Evolutionary conservation across 176 grass and related monocot genomes (phyloP).

Genomic region (Tuctoria greenei): DNA sequence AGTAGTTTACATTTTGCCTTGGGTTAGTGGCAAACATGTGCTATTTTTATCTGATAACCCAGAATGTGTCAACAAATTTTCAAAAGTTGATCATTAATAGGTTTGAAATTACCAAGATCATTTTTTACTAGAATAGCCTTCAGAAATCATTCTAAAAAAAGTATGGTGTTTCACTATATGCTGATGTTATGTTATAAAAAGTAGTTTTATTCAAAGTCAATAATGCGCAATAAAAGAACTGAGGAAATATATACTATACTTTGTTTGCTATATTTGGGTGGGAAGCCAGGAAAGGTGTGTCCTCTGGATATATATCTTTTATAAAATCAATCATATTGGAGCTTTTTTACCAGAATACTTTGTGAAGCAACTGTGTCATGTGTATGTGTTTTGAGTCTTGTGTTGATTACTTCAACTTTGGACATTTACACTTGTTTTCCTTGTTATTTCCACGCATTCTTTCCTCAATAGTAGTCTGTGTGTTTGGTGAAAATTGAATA

Average conservation of each 20-base stretch:
- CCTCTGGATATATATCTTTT: neutral
- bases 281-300: neutral
- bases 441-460: neutral
- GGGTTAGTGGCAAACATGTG: neutral
- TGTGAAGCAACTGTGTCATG: constrained; percentile 18
- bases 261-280: neutral
- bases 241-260: neutral
- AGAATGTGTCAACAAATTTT: neutral
- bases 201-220: neutral
- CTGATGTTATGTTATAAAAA: neutral
- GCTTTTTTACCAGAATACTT: neutral
- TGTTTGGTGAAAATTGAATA: neutral
- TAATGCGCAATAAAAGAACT: neutral
- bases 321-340: neutral
- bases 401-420: neutral
- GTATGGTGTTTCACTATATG: neutral
- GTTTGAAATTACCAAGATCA: neutral
- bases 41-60: neutral
- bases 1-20: neutral
- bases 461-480: neutral
- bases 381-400: neutral
- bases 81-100: neutral
- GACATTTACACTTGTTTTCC: neutral
- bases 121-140: neutral
- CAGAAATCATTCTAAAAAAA: neutral